Conservation (phyloP, 139 green algal genomes). For the Chlorella ohadii region DNA sequence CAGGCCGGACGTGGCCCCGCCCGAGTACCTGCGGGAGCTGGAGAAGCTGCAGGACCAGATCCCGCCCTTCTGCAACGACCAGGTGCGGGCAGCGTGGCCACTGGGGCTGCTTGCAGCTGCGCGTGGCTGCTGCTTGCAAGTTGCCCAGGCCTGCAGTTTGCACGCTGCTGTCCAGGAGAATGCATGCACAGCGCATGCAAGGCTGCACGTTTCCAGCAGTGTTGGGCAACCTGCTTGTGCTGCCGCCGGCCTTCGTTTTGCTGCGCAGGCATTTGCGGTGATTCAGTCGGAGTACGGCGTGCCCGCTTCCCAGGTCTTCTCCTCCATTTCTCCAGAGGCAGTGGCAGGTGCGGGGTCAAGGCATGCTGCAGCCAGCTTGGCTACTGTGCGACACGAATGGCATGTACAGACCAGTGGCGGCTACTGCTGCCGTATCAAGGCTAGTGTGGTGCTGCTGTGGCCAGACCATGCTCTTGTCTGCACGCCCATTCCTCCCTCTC, state of each 20-base stretch:
- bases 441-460: not conserved
- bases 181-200: too few relatives aligned
- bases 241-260: not conserved
- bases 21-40: conserved; percentile 81
- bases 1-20: conserved; percentile 84
- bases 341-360: conserved; percentile 59
- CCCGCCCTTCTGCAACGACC: conserved; percentile 73
- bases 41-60: conserved; percentile 89
- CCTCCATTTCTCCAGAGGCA: conserved; percentile 63
- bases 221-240: not conserved
- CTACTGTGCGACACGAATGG: too few relatives aligned
- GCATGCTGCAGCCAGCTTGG: not conserved
- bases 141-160: too few relatives aligned
- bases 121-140: too few relatives aligned
- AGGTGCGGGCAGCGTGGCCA: conserved; percentile 39
- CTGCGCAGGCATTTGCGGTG: conserved; percentile 48
- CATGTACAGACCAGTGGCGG: too few relatives aligned
- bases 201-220: too few relatives aligned
- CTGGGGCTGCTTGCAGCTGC: too few relatives aligned
- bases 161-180: too few relatives aligned
- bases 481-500: not conserved
- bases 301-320: conserved; percentile 66
- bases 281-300: conserved; percentile 73
- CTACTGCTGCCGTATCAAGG: too few relatives aligned
- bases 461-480: not conserved